Evolutionary conservation across 306 rosid species (phyloP).

Genomic region (Oxytropis ochrocephala): DNA sequence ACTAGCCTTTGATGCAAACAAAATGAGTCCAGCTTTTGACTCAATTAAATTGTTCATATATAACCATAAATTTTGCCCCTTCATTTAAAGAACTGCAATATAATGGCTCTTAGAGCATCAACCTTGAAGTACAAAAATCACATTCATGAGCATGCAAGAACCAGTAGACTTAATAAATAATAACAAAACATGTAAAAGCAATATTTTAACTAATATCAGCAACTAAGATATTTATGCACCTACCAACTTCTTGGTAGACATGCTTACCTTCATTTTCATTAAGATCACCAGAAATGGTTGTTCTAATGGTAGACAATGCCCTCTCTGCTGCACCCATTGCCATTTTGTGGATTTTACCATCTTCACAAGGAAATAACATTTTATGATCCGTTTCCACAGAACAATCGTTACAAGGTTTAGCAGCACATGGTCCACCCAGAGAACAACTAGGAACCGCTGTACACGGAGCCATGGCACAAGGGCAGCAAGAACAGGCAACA

Average conservation of each 20-base stretch:
- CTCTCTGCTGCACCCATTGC: constrained; percentile 71
- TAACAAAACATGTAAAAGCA: neutral
- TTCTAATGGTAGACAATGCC: constrained; percentile 58
- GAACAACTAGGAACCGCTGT: constrained; percentile 36
- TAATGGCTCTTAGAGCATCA: neutral
- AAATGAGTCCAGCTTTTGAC: neutral
- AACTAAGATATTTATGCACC: constrained; percentile 9
- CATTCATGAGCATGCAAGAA: neutral
- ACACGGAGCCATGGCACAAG: constrained; percentile 32
- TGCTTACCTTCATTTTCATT: constrained; percentile 48
- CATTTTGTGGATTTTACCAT: constrained; percentile 39
- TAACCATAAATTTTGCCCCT: neutral
- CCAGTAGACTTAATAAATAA: neutral
- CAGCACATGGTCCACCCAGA: constrained; percentile 32
- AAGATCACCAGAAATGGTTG: constrained; percentile 35
- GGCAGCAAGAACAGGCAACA: constrained; percentile 47
- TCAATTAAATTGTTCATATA: constrained; percentile 1
- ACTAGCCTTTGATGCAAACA: neutral
- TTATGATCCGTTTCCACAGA: constrained; percentile 35
- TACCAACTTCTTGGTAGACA: neutral
- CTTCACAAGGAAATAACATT: constrained; percentile 34
- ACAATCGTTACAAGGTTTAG: constrained; percentile 23
- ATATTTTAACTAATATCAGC: neutral
- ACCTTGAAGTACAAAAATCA: neutral
- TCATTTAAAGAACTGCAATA: neutral